Percentiles rank a stretch among this genome's conserved stretches.
These are phyloP conservation scores for Cordyceps cicadae DNA, from an alignment of 2,329 filamentous ascomycete species.

Conservation along the genomic window DNA sequence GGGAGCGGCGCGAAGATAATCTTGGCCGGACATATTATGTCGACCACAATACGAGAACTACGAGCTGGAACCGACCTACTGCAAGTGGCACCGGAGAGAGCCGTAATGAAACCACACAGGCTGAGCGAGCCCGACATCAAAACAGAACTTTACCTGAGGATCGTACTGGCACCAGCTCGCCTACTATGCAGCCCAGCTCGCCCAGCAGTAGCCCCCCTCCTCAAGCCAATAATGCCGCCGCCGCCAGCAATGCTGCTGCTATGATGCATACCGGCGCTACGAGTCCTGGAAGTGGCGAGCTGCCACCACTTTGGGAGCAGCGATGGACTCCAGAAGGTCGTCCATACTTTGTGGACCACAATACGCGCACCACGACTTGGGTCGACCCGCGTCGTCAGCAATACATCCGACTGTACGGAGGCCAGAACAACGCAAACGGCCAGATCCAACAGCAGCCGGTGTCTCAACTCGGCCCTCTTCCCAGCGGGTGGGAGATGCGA, in stretches of 20 bases:
- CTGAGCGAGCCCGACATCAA: slow-evolving; percentile 88
- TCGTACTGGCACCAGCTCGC: slow-evolving; percentile 85
- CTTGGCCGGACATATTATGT: slow-evolving; percentile 95
- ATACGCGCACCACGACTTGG: slow-evolving; percentile 96
- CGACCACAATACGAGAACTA: slow-evolving; percentile 93
- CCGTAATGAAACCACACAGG: slow-evolving; percentile 75
- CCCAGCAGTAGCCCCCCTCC: slow-evolving; percentile 28
- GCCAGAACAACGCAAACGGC: slow-evolving; percentile 75
- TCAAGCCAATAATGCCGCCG: slow-evolving; percentile 22
- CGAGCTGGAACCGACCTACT: slow-evolving; percentile 89
- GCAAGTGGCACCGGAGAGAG: slow-evolving; percentile 64
- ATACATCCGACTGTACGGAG: slow-evolving; percentile 94
- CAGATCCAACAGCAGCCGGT: slow-evolving; percentile 96
- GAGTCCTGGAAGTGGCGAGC: slow-evolving; percentile 86
- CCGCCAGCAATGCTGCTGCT: slow-evolving; percentile 52
- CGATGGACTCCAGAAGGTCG: slow-evolving; percentile 90
- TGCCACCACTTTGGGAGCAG: slow-evolving; percentile 94
- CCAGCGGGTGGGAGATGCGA: slow-evolving; percentile 99
- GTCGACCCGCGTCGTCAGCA: slow-evolving; percentile 95
- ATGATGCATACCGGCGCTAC: slow-evolving; percentile 94
- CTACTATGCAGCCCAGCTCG: slow-evolving; percentile 56
- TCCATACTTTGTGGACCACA: slow-evolving; percentile 96
- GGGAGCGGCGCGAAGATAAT: slow-evolving; percentile 94
- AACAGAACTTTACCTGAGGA: slow-evolving; percentile 94
- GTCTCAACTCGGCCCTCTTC: slow-evolving; percentile 87